Percentiles rank a stretch among this genome's conserved stretches.
These are phyloP conservation scores for Acacia pycnantha DNA, from an alignment of 331 rosid species.

Conservation along the genomic window DNA sequence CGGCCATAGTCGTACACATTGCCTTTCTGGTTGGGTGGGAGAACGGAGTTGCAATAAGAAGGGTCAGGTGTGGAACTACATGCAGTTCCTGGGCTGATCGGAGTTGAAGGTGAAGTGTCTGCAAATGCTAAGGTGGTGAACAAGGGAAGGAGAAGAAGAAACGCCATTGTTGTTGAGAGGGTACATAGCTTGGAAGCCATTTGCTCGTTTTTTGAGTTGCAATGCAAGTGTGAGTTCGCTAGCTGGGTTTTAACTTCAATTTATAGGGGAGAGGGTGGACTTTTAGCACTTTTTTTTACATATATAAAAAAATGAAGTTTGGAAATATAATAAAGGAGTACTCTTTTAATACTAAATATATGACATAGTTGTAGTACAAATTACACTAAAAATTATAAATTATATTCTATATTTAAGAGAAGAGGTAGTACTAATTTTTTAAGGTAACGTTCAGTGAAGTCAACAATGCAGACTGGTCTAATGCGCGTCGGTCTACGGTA, in stretches of 20 bases:
- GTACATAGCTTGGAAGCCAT: slow-evolving; percentile 29
- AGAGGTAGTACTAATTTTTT: background rate
- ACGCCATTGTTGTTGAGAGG: slow-evolving; percentile 15
- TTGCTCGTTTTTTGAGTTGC: background rate
- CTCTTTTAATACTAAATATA: no score
- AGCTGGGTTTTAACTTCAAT: slow-evolving; percentile 2
- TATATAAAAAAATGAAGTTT: background rate
- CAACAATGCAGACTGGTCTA: slow-evolving; percentile 15
- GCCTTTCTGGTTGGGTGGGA: slow-evolving; percentile 43
- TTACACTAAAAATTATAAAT: no score
- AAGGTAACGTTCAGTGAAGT: background rate
- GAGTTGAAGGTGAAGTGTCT: slow-evolving; percentile 25
- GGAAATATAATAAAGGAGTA: background rate
- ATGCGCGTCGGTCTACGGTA: slow-evolving; percentile 1
- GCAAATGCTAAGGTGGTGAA: slow-evolving; percentile 24
- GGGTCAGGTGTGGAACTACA: slow-evolving; percentile 70
- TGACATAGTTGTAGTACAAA: no score
- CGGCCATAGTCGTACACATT: slow-evolving; percentile 56
- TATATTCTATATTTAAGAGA: no score
- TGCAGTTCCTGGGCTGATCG: slow-evolving; percentile 34
- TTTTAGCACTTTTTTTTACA: background rate
- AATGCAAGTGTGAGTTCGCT: background rate
- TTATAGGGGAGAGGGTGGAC: slow-evolving; percentile 28
- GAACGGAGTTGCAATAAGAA: slow-evolving; percentile 56
- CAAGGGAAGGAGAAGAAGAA: slow-evolving; percentile 17